phyloP scores from a whole-genome alignment of 2,329 filamentous ascomycete species.

The Hymenoscyphus infarciens region DNA sequence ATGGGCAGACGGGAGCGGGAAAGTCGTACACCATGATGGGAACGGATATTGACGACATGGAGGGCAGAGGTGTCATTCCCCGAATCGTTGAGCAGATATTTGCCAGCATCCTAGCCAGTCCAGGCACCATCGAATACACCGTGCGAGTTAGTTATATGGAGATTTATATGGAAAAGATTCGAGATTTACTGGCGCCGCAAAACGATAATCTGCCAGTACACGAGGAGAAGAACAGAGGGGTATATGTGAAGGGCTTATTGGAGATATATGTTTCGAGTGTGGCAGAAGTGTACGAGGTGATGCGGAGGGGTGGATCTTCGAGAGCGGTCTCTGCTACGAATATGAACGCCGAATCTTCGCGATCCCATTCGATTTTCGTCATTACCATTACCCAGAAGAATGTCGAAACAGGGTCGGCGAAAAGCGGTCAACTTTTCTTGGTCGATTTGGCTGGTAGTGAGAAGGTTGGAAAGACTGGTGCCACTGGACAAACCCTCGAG shows the following conservation, averaged over 20 bases:
- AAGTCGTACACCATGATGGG: slow-evolving; percentile 99
- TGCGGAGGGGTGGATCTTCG: slow-evolving; percentile 85
- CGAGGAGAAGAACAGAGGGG: slow-evolving; percentile 92
- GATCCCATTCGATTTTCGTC: slow-evolving; percentile 97
- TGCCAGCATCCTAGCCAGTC: slow-evolving; percentile 86
- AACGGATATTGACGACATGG: slow-evolving; percentile 85
- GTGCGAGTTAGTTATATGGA: slow-evolving; percentile 99
- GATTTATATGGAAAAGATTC: slow-evolving; percentile 98
- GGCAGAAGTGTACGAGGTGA: slow-evolving; percentile 93
- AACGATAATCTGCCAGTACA: slow-evolving; percentile 98
- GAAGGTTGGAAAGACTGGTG: slow-evolving; percentile 97
- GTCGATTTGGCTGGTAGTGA: slow-evolving; percentile 98
- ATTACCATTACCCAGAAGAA: slow-evolving; percentile 98
- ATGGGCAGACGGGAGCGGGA: slow-evolving; percentile 95
- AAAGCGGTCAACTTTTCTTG: slow-evolving; percentile 94
- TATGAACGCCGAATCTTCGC: slow-evolving; percentile 98
- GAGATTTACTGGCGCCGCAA: slow-evolving; percentile 85
- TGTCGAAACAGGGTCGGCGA: slow-evolving; percentile 89
- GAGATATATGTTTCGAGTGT: slow-evolving; percentile 96
- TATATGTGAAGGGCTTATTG: slow-evolving; percentile 92
- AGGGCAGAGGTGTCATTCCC: slow-evolving; percentile 89
- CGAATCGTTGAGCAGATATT: slow-evolving; percentile 98
- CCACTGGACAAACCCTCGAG: slow-evolving; percentile 93
- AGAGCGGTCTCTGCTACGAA: slow-evolving; percentile 94
- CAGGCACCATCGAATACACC: slow-evolving; percentile 95